A percentile compares a stretch with the other conserved stretches of the same genome.
These are phyloP conservation scores for Austroboletus eburneus DNA, from an alignment of 768 basidiomycete species.

Conservation along the genomic window DNA sequence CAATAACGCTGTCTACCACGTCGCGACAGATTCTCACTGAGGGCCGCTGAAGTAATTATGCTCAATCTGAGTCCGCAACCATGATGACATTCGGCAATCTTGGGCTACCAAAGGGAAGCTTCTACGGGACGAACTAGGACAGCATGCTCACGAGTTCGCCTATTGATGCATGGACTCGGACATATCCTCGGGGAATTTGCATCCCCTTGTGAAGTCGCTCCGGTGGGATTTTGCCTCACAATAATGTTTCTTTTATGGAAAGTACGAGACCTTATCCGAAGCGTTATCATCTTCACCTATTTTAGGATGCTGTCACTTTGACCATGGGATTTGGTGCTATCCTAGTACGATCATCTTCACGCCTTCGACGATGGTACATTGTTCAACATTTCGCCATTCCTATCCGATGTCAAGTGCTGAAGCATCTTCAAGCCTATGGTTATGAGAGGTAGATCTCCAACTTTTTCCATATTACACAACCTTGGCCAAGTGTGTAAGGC, in stretches of 20 bases:
- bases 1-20: not conserved
- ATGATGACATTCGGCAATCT: not conserved
- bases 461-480: too few species aligned
- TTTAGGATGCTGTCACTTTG: too few species aligned
- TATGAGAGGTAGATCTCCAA: too few species aligned
- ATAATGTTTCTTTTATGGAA: slow-evolving; percentile 4
- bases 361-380: too few species aligned
- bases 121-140: not conserved
- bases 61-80: too few species aligned
- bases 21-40: not conserved
- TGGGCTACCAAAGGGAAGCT: too few species aligned
- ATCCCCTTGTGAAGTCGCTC: not conserved
- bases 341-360: too few species aligned
- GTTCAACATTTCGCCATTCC: too few species aligned
- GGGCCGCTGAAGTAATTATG: not conserved
- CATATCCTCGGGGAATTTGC: not conserved
- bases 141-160: not conserved
- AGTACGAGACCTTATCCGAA: slow-evolving; percentile 1
- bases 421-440: too few species aligned
- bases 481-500: too few species aligned
- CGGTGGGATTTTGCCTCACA: slow-evolving; percentile 3
- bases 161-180: not conserved
- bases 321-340: too few species aligned
- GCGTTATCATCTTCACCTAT: not conserved
- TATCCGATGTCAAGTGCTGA: too few species aligned